phyloP scores from a whole-genome alignment of 2,329 filamentous ascomycete species.

The Clonostachys byssicola region DNA sequence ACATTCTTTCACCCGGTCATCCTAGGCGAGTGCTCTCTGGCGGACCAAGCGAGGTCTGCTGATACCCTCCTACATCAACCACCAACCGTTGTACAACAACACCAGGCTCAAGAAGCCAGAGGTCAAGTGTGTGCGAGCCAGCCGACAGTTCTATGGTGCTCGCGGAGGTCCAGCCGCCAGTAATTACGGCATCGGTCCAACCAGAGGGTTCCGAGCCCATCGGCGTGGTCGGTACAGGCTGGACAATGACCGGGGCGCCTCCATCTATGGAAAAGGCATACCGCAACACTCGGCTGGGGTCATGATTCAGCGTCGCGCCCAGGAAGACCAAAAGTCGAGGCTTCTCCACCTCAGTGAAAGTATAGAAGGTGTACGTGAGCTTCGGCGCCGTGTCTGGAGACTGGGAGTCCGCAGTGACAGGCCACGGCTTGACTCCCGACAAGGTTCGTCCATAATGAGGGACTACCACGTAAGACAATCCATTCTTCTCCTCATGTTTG shows the following conservation, averaged over 20 bases:
- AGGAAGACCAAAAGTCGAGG: slow-evolving; percentile 17
- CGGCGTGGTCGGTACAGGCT: slow-evolving; percentile 14
- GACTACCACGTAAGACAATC: slow-evolving; percentile 12
- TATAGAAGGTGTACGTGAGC: slow-evolving; percentile 16
- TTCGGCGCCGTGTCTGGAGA: slow-evolving; percentile 7
- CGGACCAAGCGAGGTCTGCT: slow-evolving; percentile 50
- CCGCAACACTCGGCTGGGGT: slow-evolving; percentile 14
- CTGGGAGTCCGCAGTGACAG: slow-evolving; percentile 10
- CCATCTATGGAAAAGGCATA: slow-evolving; percentile 17
- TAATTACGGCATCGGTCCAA: slow-evolving; percentile 18
- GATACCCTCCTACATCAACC: slow-evolving; percentile 48
- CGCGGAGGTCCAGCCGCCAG: slow-evolving; percentile 14
- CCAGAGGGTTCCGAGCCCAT: slow-evolving; percentile 11
- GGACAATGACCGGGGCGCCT: slow-evolving; percentile 4
- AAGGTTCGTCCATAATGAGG: slow-evolving; percentile 21
- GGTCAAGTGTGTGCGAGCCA: slow-evolving; percentile 41
- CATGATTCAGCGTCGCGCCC: slow-evolving; percentile 18
- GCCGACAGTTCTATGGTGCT: slow-evolving; percentile 6
- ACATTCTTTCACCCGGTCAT: slow-evolving; percentile 24
- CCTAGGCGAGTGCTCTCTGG: slow-evolving; percentile 36
- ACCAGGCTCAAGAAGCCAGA: slow-evolving; percentile 48
- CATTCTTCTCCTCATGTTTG: slow-evolving; percentile 6
- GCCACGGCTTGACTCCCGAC: slow-evolving; percentile 14
- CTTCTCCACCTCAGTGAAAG: slow-evolving; percentile 8
- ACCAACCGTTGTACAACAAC: slow-evolving; percentile 53